These are phyloP conservation scores for Paramecium sonneborni DNA, from an alignment of 73 alveolate genomes.

Conservation along the genomic window DNA sequence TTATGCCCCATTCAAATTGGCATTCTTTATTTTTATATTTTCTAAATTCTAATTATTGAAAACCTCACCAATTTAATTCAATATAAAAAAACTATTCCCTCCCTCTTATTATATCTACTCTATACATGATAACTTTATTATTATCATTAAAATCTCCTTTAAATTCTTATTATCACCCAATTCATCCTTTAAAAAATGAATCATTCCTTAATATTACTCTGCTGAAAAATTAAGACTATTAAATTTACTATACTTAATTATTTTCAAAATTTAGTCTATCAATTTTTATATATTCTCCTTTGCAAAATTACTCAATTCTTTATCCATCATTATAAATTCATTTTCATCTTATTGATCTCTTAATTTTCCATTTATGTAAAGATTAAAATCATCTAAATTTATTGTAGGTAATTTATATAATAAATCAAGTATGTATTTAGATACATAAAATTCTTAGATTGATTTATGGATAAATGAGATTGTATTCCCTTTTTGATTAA, in stretches of 20 bases:
- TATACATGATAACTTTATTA: not conserved
- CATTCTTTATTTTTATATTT: not conserved
- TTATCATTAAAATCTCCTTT: not conserved
- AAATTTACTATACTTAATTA: not conserved
- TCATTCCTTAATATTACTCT: not conserved
- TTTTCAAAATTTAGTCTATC: not conserved
- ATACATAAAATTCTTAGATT: not conserved
- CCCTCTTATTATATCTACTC: not conserved
- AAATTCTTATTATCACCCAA: not conserved
- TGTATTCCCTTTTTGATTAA: not conserved
- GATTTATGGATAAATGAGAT: conserved; percentile 15
- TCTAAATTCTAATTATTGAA: not conserved
- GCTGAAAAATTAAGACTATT: not conserved
- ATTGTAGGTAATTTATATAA: not conserved
- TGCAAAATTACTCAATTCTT: not conserved
- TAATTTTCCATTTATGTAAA: not conserved
- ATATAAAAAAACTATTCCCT: not conserved
- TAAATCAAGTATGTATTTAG: not conserved
- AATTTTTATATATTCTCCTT: not conserved
- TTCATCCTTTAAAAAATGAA: not conserved
- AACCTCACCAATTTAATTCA: not conserved
- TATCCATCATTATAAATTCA: not conserved
- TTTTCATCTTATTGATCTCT: not conserved
- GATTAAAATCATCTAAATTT: not conserved
- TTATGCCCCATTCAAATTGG: not conserved